phyloP scores from a whole-genome alignment of 2,329 filamentous ascomycete species.

The Aspergillus terreus region DNA sequence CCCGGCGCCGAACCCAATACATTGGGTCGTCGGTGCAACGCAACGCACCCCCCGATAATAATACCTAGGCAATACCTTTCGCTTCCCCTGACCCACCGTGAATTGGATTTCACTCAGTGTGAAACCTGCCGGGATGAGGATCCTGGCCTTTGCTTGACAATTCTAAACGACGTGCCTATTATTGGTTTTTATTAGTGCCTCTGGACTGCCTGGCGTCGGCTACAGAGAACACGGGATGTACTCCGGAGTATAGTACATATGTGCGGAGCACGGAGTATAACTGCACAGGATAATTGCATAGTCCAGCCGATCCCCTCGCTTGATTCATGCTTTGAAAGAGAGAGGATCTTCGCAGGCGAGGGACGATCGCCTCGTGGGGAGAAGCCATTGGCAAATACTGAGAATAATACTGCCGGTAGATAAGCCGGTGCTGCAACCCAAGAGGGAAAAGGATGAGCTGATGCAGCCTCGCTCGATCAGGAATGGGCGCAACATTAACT shows the following conservation, averaged over 20 bases:
- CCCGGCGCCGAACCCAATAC: conserved; percentile 3
- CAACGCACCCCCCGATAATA: neutral
- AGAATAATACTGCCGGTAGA: neutral
- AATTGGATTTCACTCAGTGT: neutral
- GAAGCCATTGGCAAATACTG: neutral
- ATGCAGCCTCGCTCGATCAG: neutral
- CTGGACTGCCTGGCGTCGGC: neutral
- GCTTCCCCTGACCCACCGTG: neutral
- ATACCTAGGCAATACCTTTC: neutral
- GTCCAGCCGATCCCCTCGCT: neutral
- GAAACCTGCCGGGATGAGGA: neutral
- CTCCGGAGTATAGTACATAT: too few species aligned
- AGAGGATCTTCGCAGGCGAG: neutral
- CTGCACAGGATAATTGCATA: neutral
- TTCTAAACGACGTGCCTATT: too few species aligned
- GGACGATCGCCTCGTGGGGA: neutral
- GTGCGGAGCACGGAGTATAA: too few species aligned
- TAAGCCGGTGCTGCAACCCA: neutral
- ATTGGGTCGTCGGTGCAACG: conserved; percentile 1
- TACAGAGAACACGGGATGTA: neutral
- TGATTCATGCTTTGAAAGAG: neutral
- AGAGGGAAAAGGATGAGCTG: neutral
- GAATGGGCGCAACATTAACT: neutral
- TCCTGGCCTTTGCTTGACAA: too few species aligned
- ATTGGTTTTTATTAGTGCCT: too few species aligned